A percentile compares a stretch with the other conserved stretches of the same genome.
Evolutionary conservation across 768 basidiomycete species (phyloP).

Genomic region (Cyclocybe cylindracea): DNA sequence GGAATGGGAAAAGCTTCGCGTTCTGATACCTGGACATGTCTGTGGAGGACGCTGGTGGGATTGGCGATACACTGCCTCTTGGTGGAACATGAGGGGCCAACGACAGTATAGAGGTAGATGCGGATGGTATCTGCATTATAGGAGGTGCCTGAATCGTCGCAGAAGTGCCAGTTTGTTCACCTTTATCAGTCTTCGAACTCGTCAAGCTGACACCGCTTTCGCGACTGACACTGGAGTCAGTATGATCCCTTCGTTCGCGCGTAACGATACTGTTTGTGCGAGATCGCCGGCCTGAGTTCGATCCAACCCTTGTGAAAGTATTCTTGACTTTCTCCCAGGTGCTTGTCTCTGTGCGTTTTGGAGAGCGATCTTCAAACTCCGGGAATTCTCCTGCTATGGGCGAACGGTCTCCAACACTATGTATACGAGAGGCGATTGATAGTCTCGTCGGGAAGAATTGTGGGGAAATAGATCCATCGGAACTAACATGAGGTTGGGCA

Average conservation of each 20-base stretch:
- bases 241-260: constrained; percentile 66
- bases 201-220: constrained; percentile 76
- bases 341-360: constrained; percentile 63
- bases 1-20: constrained; percentile 88
- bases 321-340: constrained; percentile 77
- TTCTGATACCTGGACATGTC: constrained; percentile 76
- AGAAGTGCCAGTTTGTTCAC: constrained; percentile 37
- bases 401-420: constrained; percentile 52
- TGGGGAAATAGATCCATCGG: constrained; percentile 52
- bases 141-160: constrained; percentile 43
- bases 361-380: constrained; percentile 51
- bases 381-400: constrained; percentile 51
- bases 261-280: constrained; percentile 75
- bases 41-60: constrained; percentile 70
- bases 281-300: constrained; percentile 71
- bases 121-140: constrained; percentile 61
- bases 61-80: constrained; percentile 69
- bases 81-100: constrained; percentile 54
- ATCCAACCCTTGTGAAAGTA: constrained; percentile 65
- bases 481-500: constrained; percentile 40
- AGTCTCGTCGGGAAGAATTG: constrained; percentile 60
- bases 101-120: constrained; percentile 71
- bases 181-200: constrained; percentile 61
- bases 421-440: constrained; percentile 62
- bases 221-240: constrained; percentile 71